These are phyloP conservation scores for Rhodomyrtus tomentosa DNA, from an alignment of 345 rosid genomes.

Conservation along the genomic window DNA sequence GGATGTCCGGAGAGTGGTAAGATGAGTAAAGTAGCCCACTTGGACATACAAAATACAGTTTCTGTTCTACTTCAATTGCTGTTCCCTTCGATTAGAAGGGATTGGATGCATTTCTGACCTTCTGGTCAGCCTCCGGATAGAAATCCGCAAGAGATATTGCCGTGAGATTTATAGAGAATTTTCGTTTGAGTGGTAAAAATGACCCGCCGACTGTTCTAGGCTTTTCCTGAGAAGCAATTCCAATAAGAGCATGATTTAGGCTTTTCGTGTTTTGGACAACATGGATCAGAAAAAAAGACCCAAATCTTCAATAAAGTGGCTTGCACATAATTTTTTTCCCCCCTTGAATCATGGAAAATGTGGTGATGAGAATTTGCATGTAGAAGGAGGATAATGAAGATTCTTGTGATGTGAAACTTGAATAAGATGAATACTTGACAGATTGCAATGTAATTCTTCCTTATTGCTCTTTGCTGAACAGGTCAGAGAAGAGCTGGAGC, in stretches of 20 bases:
- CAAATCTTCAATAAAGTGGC: neutral
- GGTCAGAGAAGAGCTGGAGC: accelerated
- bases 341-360: neutral
- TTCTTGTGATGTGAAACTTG: neutral
- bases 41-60: neutral
- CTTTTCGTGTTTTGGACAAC: neutral
- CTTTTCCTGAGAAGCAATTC: neutral
- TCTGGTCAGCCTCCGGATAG: neutral
- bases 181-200: neutral
- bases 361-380: neutral
- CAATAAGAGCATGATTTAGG: neutral
- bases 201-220: neutral
- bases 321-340: neutral
- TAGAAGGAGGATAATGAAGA: neutral
- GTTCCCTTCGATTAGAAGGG: accelerated
- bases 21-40: neutral
- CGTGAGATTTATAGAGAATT: accelerated
- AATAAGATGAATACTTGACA: accelerated
- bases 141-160: neutral
- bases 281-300: neutral
- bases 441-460: neutral
- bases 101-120: neutral
- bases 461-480: neutral
- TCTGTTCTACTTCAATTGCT: neutral
- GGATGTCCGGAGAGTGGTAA: neutral